phyloP scores from a whole-genome alignment of 2,329 filamentous ascomycete species.

The Fusarium nanum region DNA sequence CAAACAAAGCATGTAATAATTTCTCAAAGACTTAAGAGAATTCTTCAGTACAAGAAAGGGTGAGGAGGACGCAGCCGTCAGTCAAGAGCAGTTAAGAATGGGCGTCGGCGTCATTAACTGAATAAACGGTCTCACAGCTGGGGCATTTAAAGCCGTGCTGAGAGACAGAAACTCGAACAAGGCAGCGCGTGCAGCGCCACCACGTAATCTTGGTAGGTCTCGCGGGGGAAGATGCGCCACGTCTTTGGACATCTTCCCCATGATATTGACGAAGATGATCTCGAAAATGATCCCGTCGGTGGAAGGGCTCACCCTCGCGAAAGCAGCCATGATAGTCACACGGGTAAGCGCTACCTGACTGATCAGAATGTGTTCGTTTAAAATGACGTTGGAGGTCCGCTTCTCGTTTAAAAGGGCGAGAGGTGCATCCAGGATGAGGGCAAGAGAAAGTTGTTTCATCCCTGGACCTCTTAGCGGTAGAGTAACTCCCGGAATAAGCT shows the following conservation, averaged over 20 bases:
- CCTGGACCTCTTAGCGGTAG: too few species aligned
- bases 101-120: too few species aligned
- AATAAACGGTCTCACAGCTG: too few species aligned
- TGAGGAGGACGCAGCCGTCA: too few species aligned
- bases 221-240: constrained; percentile 20
- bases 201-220: constrained; percentile 15
- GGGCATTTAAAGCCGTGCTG: constrained; percentile 50
- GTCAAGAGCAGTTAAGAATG: too few species aligned
- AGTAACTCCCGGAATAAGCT: accelerated
- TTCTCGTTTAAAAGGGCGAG: constrained; percentile 61
- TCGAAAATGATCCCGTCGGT: constrained; percentile 66
- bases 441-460: accelerated
- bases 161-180: constrained; percentile 57
- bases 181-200: constrained; percentile 68
- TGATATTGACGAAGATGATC: constrained; percentile 68
- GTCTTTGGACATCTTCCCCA: constrained; percentile 64
- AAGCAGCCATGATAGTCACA: constrained; percentile 66
- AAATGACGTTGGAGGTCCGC: constrained; percentile 67
- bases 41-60: too few species aligned
- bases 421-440: constrained; percentile 53
- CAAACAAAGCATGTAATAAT: too few species aligned
- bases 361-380: constrained; percentile 59
- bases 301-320: constrained; percentile 56
- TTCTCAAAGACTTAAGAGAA: too few species aligned
- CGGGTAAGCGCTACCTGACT: constrained; percentile 56